A percentile compares a stretch with the other conserved stretches of the same genome.
phyloP scores from a whole-genome alignment of 352 stramenopile genomes.

The Pythium aristosporum region DNA sequence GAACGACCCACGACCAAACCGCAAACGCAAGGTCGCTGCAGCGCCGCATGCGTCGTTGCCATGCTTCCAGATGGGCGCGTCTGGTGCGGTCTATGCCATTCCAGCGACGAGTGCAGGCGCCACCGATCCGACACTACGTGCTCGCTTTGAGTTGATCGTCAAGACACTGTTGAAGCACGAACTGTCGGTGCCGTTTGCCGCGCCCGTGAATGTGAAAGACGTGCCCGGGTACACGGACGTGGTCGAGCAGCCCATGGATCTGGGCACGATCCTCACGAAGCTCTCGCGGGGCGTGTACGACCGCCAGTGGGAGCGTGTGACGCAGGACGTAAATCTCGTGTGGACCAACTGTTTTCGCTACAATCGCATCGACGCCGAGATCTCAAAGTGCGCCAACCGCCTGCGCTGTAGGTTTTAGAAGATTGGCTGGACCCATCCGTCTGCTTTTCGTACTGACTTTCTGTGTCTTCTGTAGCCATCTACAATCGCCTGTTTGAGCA shows the following conservation, averaged over 20 bases:
- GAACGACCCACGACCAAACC: constrained; percentile 31
- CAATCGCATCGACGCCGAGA: constrained; percentile 76
- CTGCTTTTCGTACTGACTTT: constrained; percentile 4
- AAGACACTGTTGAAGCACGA: constrained; percentile 63
- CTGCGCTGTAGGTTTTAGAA: constrained; percentile 61
- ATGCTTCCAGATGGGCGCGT: constrained; percentile 52
- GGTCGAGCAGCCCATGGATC: constrained; percentile 88
- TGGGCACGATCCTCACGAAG: constrained; percentile 86
- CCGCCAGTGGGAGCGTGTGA: constrained; percentile 46
- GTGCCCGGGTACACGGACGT: constrained; percentile 71
- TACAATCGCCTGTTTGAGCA: constrained; percentile 80
- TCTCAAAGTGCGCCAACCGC: constrained; percentile 75
- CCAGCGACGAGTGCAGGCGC: not conserved
- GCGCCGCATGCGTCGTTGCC: constrained; percentile 43
- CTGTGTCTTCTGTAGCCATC: constrained; percentile 42
- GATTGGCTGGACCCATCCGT: not conserved
- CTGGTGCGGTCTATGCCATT: constrained; percentile 26
- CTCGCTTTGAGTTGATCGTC: constrained; percentile 64
- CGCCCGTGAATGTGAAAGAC: constrained; percentile 64
- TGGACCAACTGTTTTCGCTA: constrained; percentile 88
- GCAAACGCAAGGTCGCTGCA: constrained; percentile 37
- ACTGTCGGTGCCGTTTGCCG: constrained; percentile 60
- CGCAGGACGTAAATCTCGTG: constrained; percentile 72
- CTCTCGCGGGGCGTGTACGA: constrained; percentile 68
- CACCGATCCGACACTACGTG: constrained; percentile 48